Evolutionary conservation across 2,329 filamentous ascomycete genomes (phyloP), one percentile per base, ranked within the genome.

Genomic region (Talaromyces albobiverticillius): DNA sequence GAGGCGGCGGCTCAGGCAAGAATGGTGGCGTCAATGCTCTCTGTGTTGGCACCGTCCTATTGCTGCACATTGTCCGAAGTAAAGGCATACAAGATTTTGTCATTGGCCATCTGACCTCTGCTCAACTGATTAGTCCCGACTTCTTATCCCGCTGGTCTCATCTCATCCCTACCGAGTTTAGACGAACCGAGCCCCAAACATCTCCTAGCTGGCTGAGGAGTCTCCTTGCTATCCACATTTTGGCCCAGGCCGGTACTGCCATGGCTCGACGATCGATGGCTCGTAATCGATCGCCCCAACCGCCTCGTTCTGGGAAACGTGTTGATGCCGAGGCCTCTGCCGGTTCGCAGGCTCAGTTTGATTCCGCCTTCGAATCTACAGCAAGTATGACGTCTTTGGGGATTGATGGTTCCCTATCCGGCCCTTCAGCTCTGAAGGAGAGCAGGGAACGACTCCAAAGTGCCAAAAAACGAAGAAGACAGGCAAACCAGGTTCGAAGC

Each of bases 401-500:
- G 14, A 62, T 69, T 11, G 75, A 78, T 59, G 71, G 69, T 23
- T 69, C 76, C 74, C 65, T 78, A 71, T 66, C 79, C 75, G 75
- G 73, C 66, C 71, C 82, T 67, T 76, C 80, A 23, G 73, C 76
- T 51, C 62, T 74, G 53, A 78, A 79, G 63, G 78, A 82, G 51
- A 75, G 71, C 67, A 84, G 76, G 71, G 80, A 81, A 70, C 84
- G 75, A 72, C 67, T 82, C 75, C 76, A 84, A 67, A 76, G 73
- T 60, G 83, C 81, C 59, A 95, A 94, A 74, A 94, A 90, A 76
- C 88, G 89, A 75, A 85, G 88, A 74, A 93, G 94, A 75, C 90
- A 95, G 74, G 93, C 89, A 67, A 91, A 90, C 55, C 89, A 94
- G 71, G 90, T 95, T 61, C 82, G 92, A 71, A 89, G 90, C 69